A percentile compares a stretch with the other conserved stretches of the same genome.
These are phyloP conservation scores for Neurospora sp. DNA, from an alignment of 495 filamentous ascomycete species.

Conservation along the genomic window DNA sequence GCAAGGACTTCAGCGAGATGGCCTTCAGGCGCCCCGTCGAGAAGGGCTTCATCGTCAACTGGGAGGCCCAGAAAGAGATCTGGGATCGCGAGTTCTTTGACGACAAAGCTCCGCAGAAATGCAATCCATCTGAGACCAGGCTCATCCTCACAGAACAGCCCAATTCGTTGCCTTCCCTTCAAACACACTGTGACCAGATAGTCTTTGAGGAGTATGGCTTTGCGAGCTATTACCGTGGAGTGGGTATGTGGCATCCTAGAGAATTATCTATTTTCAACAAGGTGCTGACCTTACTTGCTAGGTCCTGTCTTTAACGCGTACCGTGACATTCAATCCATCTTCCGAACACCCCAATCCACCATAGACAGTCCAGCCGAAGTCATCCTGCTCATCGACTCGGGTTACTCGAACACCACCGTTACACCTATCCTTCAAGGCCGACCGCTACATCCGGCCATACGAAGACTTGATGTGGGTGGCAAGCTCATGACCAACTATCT, in stretches of 20 bases:
- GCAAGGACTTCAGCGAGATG: slow-evolving; percentile 83
- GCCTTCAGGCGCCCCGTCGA: slow-evolving; percentile 84
- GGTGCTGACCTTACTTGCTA: slow-evolving; percentile 11
- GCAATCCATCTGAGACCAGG: slow-evolving; percentile 70
- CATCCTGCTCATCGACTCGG: slow-evolving; percentile 78
- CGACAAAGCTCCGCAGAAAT: slow-evolving; percentile 52
- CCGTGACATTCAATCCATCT: slow-evolving; percentile 61
- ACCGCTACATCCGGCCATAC: slow-evolving; percentile 69
- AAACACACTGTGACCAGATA: slow-evolving; percentile 89
- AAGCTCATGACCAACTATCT: slow-evolving; percentile 93
- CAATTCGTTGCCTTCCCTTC: slow-evolving; percentile 71
- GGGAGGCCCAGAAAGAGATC: slow-evolving; percentile 91
- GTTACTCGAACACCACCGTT: slow-evolving; percentile 90
- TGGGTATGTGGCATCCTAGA: slow-evolving; percentile 41
- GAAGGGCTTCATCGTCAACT: slow-evolving; percentile 91
- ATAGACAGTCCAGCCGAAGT: slow-evolving; percentile 59
- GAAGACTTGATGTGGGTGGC: slow-evolving; percentile 83
- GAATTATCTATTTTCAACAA: background rate
- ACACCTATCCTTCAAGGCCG: slow-evolving; percentile 74
- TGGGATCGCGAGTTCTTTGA: slow-evolving; percentile 90
- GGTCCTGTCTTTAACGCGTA: slow-evolving; percentile 69
- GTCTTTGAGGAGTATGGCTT: slow-evolving; percentile 99
- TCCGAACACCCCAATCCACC: slow-evolving; percentile 38
- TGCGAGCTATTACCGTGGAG: slow-evolving; percentile 64
- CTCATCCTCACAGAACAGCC: slow-evolving; percentile 82